A percentile compares a stretch with the other conserved stretches of the same genome.
These are phyloP conservation scores for Diddensiella santjacobensis DNA, from an alignment of 805 yeast genomes.

Conservation along the genomic window DNA sequence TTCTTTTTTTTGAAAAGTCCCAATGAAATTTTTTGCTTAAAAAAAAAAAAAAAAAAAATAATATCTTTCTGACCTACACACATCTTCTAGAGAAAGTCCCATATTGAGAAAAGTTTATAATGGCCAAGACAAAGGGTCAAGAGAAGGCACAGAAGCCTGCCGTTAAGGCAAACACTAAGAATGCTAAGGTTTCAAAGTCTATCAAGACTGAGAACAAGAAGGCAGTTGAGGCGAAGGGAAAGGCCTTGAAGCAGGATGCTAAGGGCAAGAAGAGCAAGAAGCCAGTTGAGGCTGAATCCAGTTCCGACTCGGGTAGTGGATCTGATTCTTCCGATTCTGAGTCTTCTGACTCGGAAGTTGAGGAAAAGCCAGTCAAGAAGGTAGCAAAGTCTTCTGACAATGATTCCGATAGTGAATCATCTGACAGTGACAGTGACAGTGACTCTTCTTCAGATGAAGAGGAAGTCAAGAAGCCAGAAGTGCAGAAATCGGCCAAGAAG, in stretches of 20 bases:
- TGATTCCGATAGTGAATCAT: slow-evolving; percentile 22
- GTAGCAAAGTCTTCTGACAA: slow-evolving; percentile 29
- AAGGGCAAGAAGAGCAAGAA: slow-evolving; percentile 14
- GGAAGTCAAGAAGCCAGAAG: slow-evolving; percentile 9
- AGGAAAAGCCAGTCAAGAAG: slow-evolving; percentile 24
- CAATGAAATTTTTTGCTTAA: neutral
- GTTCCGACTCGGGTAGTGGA: slow-evolving; percentile 27
- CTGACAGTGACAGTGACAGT: slow-evolving; percentile 29
- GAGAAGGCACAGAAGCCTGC: slow-evolving; percentile 5
- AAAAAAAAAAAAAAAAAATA: no score
- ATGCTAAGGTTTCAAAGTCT: slow-evolving; percentile 18
- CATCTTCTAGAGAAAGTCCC: neutral
- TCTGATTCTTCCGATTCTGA: slow-evolving; percentile 27
- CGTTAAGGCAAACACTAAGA: slow-evolving; percentile 32
- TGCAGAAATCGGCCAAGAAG: slow-evolving; percentile 19
- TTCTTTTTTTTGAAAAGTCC: slow-evolving; percentile 9
- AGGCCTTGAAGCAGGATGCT: slow-evolving; percentile 16
- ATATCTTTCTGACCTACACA: no score
- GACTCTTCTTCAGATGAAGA: slow-evolving; percentile 26
- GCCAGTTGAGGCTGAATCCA: slow-evolving; percentile 11
- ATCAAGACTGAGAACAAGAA: slow-evolving; percentile 13
- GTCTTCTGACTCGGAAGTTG: slow-evolving; percentile 29
- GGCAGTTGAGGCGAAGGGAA: slow-evolving; percentile 20
- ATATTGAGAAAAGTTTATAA: slow-evolving; percentile 6
- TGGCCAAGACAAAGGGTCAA: slow-evolving; percentile 11